Conservation (phyloP, 129 eudicot genomes). For the Flaveria ramosissima region DNA sequence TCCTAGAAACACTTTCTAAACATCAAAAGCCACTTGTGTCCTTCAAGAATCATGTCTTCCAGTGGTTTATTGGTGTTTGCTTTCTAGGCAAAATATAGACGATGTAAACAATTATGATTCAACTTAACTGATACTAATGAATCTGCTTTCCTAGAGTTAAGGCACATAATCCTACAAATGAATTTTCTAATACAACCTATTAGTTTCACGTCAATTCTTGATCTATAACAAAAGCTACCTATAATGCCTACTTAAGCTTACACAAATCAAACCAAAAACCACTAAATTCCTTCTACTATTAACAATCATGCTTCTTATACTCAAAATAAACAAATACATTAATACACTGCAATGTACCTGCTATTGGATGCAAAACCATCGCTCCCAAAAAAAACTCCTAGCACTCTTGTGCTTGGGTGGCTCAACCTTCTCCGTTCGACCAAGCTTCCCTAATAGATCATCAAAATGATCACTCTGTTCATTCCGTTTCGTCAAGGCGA, state of each 20-base stretch:
- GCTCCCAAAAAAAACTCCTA: conserved; percentile 61
- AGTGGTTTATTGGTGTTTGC: neutral
- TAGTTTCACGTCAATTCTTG: conserved; percentile 1
- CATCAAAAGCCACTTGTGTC: conserved; percentile 7
- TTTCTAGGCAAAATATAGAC: neutral
- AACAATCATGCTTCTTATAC: no score
- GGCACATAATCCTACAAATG: conserved; percentile 9
- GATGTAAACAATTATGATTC: conserved; percentile 13
- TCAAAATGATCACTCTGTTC: conserved; percentile 58
- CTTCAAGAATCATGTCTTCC: neutral
- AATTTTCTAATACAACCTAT: conserved; percentile 6
- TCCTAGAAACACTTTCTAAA: neutral
- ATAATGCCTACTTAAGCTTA: neutral
- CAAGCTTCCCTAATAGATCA: conserved; percentile 74
- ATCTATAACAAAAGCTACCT: conserved; percentile 12
- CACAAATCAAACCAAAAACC: conserved; percentile 1
- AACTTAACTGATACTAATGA: conserved; percentile 14
- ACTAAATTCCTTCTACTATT: neutral
- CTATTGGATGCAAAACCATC: conserved; percentile 36
- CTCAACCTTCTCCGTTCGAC: conserved; percentile 40
- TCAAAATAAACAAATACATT: conserved; percentile 19
- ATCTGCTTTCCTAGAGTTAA: conserved; percentile 17
- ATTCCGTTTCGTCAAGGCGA: conserved; percentile 44
- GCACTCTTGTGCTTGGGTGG: conserved; percentile 19
- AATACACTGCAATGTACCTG: conserved; percentile 50